Evolutionary conservation across 805 yeast genomes (phyloP).

Genomic region (Wickerhamomyces bovis): DNA sequence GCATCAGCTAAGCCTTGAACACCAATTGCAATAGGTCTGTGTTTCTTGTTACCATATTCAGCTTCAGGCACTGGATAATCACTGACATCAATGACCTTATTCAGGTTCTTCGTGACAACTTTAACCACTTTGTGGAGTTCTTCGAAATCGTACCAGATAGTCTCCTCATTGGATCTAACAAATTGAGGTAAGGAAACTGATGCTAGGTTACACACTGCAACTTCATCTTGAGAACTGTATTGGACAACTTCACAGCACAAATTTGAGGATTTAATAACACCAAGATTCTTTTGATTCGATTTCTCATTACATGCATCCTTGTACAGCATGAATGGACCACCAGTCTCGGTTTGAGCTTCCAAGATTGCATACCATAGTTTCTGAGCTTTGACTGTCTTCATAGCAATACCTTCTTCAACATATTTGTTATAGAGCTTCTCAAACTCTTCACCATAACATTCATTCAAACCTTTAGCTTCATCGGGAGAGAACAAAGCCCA

Average conservation of each 20-base stretch:
- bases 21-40: slow-evolving; percentile 92
- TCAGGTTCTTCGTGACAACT: slow-evolving; percentile 69
- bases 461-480: slow-evolving; percentile 82
- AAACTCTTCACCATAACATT: slow-evolving; percentile 82
- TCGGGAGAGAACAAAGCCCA: slow-evolving; percentile 92
- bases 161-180: slow-evolving; percentile 38
- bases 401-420: slow-evolving; percentile 64
- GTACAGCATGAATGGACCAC: slow-evolving; percentile 91
- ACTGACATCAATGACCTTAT: slow-evolving; percentile 77
- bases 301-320: slow-evolving; percentile 88
- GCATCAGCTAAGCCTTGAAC: slow-evolving; percentile 94
- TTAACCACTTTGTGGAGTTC: slow-evolving; percentile 71
- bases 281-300: slow-evolving; percentile 88
- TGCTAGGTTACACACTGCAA: slow-evolving; percentile 93
- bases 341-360: slow-evolving; percentile 94
- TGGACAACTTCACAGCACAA: slow-evolving; percentile 93
- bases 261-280: slow-evolving; percentile 89
- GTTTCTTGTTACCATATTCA: slow-evolving; percentile 60
- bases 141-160: slow-evolving; percentile 59
- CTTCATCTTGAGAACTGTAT: slow-evolving; percentile 84
- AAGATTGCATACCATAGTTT: slow-evolving; percentile 85
- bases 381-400: slow-evolving; percentile 75
- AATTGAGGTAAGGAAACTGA: slow-evolving; percentile 85
- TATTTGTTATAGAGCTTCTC: slow-evolving; percentile 63
- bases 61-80: slow-evolving; percentile 79